Conservation (phyloP, 345 rosid genomes). For the Bruguiera gymnorhiza region DNA sequence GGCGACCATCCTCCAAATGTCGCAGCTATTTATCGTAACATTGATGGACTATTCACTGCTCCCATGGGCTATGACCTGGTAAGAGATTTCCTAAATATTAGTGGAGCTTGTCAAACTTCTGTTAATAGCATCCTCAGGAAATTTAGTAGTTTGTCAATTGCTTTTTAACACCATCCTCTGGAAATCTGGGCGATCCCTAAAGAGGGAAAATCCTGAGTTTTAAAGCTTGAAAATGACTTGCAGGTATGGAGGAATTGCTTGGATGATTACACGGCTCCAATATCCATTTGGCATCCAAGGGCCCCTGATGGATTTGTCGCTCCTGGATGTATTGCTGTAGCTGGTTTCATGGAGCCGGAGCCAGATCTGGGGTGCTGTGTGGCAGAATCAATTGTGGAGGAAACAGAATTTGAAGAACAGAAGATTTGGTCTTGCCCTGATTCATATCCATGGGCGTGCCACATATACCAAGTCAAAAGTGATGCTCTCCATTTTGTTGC, state of each 20-base stretch:
- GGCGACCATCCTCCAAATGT: slow-evolving; percentile 89
- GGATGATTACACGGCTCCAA: slow-evolving; percentile 62
- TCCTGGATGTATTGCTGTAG: slow-evolving; percentile 72
- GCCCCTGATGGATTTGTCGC: slow-evolving; percentile 79
- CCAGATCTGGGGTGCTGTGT: slow-evolving; percentile 52
- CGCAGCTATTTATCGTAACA: slow-evolving; percentile 71
- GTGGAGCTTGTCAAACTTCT: neutral
- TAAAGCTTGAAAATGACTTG: slow-evolving; percentile 1
- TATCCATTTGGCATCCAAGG: slow-evolving; percentile 91
- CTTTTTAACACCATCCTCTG: neutral
- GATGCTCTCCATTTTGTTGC: slow-evolving; percentile 91
- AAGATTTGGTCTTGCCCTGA: slow-evolving; percentile 83
- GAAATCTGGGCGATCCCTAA: neutral
- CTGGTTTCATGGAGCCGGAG: slow-evolving; percentile 69
- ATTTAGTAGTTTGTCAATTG: neutral
- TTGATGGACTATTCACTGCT: slow-evolving; percentile 47
- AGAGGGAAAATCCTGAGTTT: neutral
- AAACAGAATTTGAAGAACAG: slow-evolving; percentile 75
- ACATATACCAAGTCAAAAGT: slow-evolving; percentile 76
- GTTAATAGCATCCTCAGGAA: neutral
- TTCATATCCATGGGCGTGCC: slow-evolving; percentile 91
- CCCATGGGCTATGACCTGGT: slow-evolving; percentile 94
- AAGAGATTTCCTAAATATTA: slow-evolving; percentile 22
- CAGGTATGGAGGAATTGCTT: slow-evolving; percentile 96
- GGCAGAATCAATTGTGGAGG: slow-evolving; percentile 62